Evolutionary conservation across 148 eudicot species (phyloP).

Genomic region (Nepenthes mirabilis): DNA sequence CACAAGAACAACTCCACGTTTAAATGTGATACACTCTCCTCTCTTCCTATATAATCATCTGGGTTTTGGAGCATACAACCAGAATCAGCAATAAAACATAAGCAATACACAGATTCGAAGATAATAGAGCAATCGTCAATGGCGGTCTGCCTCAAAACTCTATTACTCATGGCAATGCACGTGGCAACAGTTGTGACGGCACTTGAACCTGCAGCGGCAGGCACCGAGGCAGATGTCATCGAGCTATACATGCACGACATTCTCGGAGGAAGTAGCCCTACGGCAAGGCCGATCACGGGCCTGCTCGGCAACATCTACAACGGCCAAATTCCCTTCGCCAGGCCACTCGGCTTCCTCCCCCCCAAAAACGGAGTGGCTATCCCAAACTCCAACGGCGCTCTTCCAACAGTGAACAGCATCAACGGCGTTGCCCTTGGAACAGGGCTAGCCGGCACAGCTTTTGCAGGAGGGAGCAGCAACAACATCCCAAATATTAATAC

Average conservation of each 20-base stretch:
- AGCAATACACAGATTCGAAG: slow-evolving; percentile 7
- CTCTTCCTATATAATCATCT: too few species aligned
- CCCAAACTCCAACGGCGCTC: slow-evolving; percentile 79
- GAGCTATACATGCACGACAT: slow-evolving; percentile 93
- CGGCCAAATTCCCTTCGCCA: slow-evolving; percentile 87
- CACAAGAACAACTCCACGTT: too few species aligned
- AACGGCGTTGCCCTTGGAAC: slow-evolving; percentile 90
- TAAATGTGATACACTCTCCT: too few species aligned
- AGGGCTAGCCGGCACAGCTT: slow-evolving; percentile 69
- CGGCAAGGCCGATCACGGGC: slow-evolving; percentile 91
- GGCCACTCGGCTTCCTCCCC: slow-evolving; percentile 67
- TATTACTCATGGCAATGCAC: slow-evolving; percentile 20
- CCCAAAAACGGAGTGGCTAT: slow-evolving; percentile 70
- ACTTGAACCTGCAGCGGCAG: slow-evolving; percentile 18
- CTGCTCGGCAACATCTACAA: slow-evolving; percentile 85
- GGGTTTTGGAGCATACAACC: too few species aligned
- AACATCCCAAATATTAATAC: slow-evolving; percentile 15
- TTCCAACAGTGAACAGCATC: slow-evolving; percentile 44
- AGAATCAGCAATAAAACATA: too few species aligned
- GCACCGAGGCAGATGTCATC: slow-evolving; percentile 25
- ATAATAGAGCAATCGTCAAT: slow-evolving; percentile 32
- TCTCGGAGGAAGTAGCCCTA: slow-evolving; percentile 78
- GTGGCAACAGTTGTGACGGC: slow-evolving; percentile 14
- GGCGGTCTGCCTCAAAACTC: slow-evolving; percentile 15
- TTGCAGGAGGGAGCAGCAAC: slow-evolving; percentile 56